These are phyloP conservation scores for Houttuynia cordata DNA, from an alignment of 164 flowering plant genomes.

Conservation along the genomic window DNA sequence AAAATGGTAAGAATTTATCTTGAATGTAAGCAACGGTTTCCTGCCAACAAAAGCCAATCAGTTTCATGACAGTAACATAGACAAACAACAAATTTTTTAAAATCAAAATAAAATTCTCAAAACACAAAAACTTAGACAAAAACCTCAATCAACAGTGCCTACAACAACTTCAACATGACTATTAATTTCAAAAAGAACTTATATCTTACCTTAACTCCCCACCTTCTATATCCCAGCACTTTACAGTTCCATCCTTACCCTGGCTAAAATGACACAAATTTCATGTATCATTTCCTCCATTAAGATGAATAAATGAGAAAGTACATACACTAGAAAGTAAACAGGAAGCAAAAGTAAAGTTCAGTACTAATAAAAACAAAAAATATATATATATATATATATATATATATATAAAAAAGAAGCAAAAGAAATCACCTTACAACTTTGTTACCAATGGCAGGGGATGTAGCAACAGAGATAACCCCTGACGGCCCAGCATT, in stretches of 20 bases:
- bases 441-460: constrained; percentile 50
- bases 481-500: constrained; percentile 82
- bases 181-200: background rate
- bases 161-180: no score
- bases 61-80: background rate
- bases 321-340: background rate
- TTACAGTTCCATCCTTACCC: constrained; percentile 88
- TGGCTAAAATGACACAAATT: constrained; percentile 36
- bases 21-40: constrained; percentile 46
- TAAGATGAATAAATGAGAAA: background rate
- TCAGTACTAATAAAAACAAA: no score
- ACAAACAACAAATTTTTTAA: background rate
- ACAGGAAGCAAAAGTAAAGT: background rate
- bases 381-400: no score
- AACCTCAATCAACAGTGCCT: constrained; percentile 25
- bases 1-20: constrained; percentile 72
- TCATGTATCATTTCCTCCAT: no score
- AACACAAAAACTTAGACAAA: background rate
- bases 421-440: constrained; percentile 48
- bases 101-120: no score
- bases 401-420: no score
- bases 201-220: constrained; percentile 35
- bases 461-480: constrained; percentile 43
- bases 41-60: constrained; percentile 20
- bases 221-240: constrained; percentile 68